These are phyloP conservation scores for Castanea mollissima DNA, from an alignment of 306 rosid species.

Conservation along the genomic window DNA sequence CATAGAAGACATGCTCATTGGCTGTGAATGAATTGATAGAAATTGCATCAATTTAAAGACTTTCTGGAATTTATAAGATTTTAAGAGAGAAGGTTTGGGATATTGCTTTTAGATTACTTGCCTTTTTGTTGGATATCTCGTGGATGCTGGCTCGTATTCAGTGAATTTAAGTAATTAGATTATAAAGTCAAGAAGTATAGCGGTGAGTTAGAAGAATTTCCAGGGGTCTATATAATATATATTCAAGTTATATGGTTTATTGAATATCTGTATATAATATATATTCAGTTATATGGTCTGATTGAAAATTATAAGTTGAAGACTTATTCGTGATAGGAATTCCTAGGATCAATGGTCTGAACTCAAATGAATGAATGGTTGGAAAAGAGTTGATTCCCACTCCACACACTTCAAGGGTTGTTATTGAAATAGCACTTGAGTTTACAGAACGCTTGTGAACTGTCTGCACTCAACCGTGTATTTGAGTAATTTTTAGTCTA, in stretches of 20 bases:
- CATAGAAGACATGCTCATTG: not conserved
- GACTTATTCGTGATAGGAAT: not conserved
- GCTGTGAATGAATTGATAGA: not conserved
- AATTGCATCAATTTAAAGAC: not conserved
- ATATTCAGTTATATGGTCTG: not conserved
- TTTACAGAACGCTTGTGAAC: not conserved
- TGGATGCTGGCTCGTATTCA: not conserved
- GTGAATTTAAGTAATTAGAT: not conserved
- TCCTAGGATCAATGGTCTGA: not conserved
- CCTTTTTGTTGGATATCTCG: not conserved
- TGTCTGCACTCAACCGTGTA: not conserved
- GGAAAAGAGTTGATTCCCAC: not conserved
- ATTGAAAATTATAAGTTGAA: not conserved
- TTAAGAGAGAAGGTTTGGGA: not conserved
- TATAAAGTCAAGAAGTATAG: not conserved
- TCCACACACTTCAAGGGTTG: not conserved
- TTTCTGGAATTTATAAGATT: not conserved
- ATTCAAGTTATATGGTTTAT: not conserved
- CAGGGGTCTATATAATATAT: not conserved
- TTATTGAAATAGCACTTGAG: not conserved
- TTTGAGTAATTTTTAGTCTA: not conserved
- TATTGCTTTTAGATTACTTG: not conserved
- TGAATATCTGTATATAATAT: too few relatives aligned
- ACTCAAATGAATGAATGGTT: not conserved
- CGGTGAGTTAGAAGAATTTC: not conserved